Evolutionary conservation across 192 early-diverging fungal species (phyloP), one percentile per base, ranked within the genome.

Genomic region (Coemansia sp.): DNA sequence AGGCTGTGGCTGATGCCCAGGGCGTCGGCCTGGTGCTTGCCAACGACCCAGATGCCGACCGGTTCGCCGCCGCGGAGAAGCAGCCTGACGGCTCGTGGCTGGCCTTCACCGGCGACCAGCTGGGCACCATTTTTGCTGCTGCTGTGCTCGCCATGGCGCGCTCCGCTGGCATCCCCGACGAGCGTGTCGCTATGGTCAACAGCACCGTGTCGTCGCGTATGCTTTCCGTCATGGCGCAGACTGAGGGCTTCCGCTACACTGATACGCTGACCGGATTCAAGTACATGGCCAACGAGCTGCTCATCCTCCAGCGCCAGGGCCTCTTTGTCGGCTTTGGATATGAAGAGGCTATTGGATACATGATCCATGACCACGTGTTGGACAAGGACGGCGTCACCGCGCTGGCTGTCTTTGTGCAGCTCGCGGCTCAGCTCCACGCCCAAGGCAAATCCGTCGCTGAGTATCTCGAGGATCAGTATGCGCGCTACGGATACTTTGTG

Each of bases 251-350:
- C 65, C 79, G 82, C 39, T 98, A 94, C 74, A 89, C 90, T 44
- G 95, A 97, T 70, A 95, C 95, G 2, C 83, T 97, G 49, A 98
- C 95, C 10, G 95, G 96, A 30, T 97, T 98, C 86, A 98, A 98
- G 76, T 98, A 94, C 92, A 87, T 98, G 61, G 91, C 93, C 20
- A 98, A 96, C 76, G 80, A 85, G 37, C 90, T 91, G 32, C 85
- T 90, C 34, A 82, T 86, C 10, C 65, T 97, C 69, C 83, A 86
- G 64, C 68, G 80, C 15, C 68, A 87, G 64, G 92, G 91, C 15
- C 86, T 87, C 45, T 64, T 87, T 62, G 89, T 89, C 5, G 79
- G 89, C 24, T 95, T 98, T 74, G 94, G 89, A 13, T 98, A 92
- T 72, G 96, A 98, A 74, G 95, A 98, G 84, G 95, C 96, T 16